Evolutionary conservation across 2,329 filamentous ascomycete species (phyloP), one percentile per base, ranked within the genome.

Genomic region (Neopestalotiopsis sp.): DNA sequence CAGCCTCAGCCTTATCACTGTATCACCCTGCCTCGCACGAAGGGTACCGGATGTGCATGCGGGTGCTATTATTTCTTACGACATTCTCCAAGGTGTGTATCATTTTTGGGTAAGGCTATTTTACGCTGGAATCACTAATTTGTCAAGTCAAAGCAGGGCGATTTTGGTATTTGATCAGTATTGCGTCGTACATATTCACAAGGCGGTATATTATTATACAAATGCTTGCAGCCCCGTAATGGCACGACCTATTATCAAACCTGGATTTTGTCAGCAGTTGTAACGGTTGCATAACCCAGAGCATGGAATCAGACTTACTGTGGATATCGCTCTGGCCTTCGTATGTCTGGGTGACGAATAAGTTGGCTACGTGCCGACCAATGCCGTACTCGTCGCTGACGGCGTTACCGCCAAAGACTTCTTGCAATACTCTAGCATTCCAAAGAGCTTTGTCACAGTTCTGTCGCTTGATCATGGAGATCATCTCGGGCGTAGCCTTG

Each of bases 241-340:
- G 10, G 89, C 89, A 72, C 90, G 84, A 68, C 90, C 90, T 52
- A 91, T 78, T 72, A 91, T 91, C 72, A 91, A 84, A 75, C 88
- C 91, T 93, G 74, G n/a, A 13, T 28, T 57, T 57, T 61, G 42
- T 70, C 32, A 69, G 65, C 62, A 32, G 57, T 5, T 20, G 34
- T 7, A 10, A 24, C n/a, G 6, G 9, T 45, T 34, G 20, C 10
- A 9, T 34, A 5, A 12, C 12, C 59, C 30, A 17, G 17, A 52
- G 13, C 60, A 13, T 14, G 71, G 63, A 45, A 6, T 42, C 40
- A 67, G 4, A 89, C 92, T 88, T 83, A 95, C 94, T 90, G 81
- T 98, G 96, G 78, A 98, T 98, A 82, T 98, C 96, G 78, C 95
- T 98, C 83, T 98, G 96, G 28, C 96, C 96, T 83, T 99, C 96